These are phyloP conservation scores for Penstemon barbatus DNA, from an alignment of 257 asterid species.

Conservation along the genomic window DNA sequence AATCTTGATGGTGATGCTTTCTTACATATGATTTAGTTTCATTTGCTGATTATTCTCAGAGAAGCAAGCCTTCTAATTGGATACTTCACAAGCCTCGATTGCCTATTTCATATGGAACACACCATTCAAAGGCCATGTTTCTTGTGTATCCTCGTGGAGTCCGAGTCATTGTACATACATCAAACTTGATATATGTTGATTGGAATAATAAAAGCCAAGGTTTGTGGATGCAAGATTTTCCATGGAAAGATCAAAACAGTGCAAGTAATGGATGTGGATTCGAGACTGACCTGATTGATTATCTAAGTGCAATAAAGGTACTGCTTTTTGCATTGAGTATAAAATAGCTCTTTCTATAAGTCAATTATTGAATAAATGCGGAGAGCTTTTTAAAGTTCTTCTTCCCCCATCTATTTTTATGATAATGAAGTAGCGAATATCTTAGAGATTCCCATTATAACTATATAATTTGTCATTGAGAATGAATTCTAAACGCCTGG, in stretches of 20 bases:
- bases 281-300: constrained; percentile 85
- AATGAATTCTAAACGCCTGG: constrained; percentile 11
- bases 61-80: constrained; percentile 77
- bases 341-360: constrained; percentile 12
- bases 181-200: constrained; percentile 86
- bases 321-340: constrained; percentile 6
- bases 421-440: constrained; percentile 8
- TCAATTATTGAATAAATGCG: constrained; percentile 5
- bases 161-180: constrained; percentile 85
- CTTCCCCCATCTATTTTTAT: not conserved
- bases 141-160: constrained; percentile 92
- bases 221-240: constrained; percentile 99
- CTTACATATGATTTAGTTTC: constrained; percentile 28
- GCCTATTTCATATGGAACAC: constrained; percentile 96
- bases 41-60: constrained; percentile 53
- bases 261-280: constrained; percentile 56
- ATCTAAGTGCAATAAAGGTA: constrained; percentile 80
- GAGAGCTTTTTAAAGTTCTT: constrained; percentile 20
- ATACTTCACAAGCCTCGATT: constrained; percentile 93
- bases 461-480: constrained; percentile 1
- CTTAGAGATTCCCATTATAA: not conserved
- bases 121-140: constrained; percentile 97
- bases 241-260: constrained; percentile 77
- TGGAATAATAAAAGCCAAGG: constrained; percentile 99
- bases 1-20: constrained; percentile 30